A percentile compares a stretch with the other conserved stretches of the same genome.
Conservation (phyloP, 768 basidiomycete genomes). For the Auricularia sp. region DNA sequence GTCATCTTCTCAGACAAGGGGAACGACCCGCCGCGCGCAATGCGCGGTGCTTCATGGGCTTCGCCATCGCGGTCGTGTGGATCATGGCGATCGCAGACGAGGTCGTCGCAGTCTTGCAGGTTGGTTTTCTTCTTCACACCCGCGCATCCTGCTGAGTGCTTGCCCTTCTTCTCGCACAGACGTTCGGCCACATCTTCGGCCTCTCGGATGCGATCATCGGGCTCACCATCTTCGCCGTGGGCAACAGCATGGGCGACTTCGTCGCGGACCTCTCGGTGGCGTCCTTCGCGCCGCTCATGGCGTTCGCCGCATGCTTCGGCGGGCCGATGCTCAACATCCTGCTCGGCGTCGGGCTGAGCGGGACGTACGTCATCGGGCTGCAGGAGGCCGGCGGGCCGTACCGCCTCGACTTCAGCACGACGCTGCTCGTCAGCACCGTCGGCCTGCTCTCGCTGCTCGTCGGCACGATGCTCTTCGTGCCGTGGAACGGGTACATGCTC, state of each 20-base stretch:
- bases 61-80: conserved; percentile 87
- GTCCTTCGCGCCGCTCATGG: conserved; percentile 88
- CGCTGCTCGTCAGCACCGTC: conserved; percentile 72
- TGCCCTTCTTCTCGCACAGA: conserved; percentile 33
- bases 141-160: too few relatives aligned
- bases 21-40: conserved; percentile 45
- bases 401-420: conserved; percentile 66
- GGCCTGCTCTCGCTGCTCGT: conserved; percentile 72
- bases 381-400: conserved; percentile 44
- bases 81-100: conserved; percentile 98
- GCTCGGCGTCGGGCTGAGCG: conserved; percentile 85
- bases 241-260: conserved; percentile 92
- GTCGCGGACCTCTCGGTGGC: conserved; percentile 97
- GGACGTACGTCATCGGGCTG: conserved; percentile 70
- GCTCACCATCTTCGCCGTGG: conserved; percentile 75
- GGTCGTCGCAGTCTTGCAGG: conserved; percentile 83
- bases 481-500: conserved; percentile 73
- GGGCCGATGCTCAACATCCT: conserved; percentile 89
- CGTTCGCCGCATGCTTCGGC: conserved; percentile 90
- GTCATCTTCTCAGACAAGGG: conserved; percentile 52
- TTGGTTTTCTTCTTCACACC: conserved; percentile 24
- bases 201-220: conserved; percentile 96
- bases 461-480: conserved; percentile 73
- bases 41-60: conserved; percentile 81
- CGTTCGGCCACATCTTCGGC: conserved; percentile 88